Percentiles rank a stretch among this genome's conserved stretches.
phyloP scores from a whole-genome alignment of 495 filamentous ascomycete species.

The Hypoxylon crocopeplum region DNA sequence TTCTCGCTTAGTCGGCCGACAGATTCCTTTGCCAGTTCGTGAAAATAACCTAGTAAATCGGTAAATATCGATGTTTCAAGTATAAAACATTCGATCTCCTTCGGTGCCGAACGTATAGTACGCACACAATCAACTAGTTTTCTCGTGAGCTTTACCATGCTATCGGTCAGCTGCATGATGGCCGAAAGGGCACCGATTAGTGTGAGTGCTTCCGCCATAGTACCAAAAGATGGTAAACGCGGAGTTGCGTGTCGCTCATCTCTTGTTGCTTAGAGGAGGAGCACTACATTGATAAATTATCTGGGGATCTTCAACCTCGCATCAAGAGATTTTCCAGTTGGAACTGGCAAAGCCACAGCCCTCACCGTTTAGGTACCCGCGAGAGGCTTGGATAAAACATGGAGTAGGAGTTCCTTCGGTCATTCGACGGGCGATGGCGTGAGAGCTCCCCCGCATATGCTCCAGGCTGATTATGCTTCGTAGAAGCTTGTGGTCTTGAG shows the following conservation, averaged over 20 bases:
- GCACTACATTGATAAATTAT: slow-evolving; percentile 3
- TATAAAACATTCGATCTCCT: slow-evolving; percentile 26
- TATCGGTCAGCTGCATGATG: slow-evolving; percentile 22
- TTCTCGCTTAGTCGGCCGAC: background rate
- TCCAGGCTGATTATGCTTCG: slow-evolving; percentile 12
- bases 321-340: background rate
- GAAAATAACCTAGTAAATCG: slow-evolving; percentile 7
- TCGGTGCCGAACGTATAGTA: slow-evolving; percentile 19
- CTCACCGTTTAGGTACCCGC: background rate
- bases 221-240: background rate
- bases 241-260: no score
- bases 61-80: slow-evolving; percentile 25
- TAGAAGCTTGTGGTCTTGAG: no score
- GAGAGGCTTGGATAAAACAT: slow-evolving; percentile 9
- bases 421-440: slow-evolving; percentile 23
- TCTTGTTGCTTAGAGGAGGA: no score
- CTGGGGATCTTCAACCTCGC: background rate
- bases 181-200: slow-evolving; percentile 25
- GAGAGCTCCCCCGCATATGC: slow-evolving; percentile 25
- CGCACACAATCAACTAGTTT: slow-evolving; percentile 3
- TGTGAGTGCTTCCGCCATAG: slow-evolving; percentile 26
- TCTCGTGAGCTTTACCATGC: slow-evolving; percentile 14
- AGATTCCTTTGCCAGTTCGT: slow-evolving; percentile 8
- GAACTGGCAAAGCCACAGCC: slow-evolving; percentile 11
- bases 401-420: slow-evolving; percentile 8